A percentile compares a stretch with the other conserved stretches of the same genome.
Evolutionary conservation across 106 monocot species (phyloP).

Genomic region (Alisma plantagoaquatica): DNA sequence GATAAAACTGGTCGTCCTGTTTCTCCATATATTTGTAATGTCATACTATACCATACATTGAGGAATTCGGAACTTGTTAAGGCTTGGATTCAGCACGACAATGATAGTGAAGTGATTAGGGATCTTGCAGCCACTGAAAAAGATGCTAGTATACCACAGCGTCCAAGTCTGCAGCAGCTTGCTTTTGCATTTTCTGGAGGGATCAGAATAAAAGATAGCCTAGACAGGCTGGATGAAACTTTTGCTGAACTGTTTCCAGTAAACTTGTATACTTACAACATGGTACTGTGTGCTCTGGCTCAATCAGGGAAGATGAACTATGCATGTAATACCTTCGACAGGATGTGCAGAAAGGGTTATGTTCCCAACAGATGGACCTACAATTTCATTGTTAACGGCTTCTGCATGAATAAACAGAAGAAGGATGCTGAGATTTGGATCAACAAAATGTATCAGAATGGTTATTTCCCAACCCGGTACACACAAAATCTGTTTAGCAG

Average conservation of each 20-base stretch:
- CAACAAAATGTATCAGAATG: conserved; percentile 48
- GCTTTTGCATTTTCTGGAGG: conserved; percentile 56
- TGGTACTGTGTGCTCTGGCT: conserved; percentile 44
- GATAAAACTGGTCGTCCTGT: conserved; percentile 42
- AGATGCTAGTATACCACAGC: conserved; percentile 4
- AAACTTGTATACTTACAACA: conserved; percentile 70
- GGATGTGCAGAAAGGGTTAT: conserved; percentile 50
- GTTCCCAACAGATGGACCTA: conserved; percentile 69
- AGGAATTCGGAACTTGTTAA: conserved; percentile 36
- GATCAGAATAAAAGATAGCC: conserved; percentile 32
- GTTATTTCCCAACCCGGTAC: conserved; percentile 52
- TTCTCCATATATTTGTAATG: conserved; percentile 77
- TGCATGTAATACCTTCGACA: conserved; percentile 52
- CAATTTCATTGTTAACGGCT: conserved; percentile 72
- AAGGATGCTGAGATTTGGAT: conserved; percentile 66
- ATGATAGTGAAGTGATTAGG: no score
- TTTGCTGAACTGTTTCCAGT: conserved; percentile 60
- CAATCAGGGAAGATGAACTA: conserved; percentile 63
- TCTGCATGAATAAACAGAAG: conserved; percentile 52
- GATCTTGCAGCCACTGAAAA: conserved; percentile 2
- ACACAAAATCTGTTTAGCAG: conserved; percentile 34
- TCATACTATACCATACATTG: conserved; percentile 61
- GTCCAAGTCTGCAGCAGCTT: conserved; percentile 32
- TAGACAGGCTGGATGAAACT: conserved; percentile 49
- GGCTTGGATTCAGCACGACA: conserved; percentile 41